phyloP scores from a whole-genome alignment of 495 filamentous ascomycete genomes.

The Annulohypoxylon bovei region DNA sequence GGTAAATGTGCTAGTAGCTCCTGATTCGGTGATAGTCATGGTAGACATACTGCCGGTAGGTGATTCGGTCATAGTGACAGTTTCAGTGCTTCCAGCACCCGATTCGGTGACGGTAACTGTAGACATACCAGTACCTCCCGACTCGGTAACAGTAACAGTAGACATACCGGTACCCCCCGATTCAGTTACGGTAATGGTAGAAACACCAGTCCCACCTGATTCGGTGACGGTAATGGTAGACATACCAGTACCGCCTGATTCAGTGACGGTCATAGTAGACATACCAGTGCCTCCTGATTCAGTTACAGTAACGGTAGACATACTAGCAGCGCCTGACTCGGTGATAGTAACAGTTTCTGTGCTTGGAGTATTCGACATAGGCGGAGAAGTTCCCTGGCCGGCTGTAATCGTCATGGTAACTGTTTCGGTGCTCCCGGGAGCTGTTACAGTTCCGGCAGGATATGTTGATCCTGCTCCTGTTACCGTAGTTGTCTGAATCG shows the following conservation, averaged over 20 bases:
- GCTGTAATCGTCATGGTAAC: neutral
- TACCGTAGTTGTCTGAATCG: neutral
- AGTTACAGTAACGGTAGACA: neutral
- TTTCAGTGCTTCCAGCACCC: neutral
- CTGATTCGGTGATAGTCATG: neutral
- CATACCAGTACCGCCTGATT: neutral
- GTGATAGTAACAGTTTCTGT: neutral
- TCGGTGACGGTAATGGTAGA: neutral
- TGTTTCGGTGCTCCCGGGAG: neutral
- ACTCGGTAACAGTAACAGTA: neutral
- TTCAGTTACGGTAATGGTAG: neutral
- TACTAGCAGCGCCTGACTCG: neutral
- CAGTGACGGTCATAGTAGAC: neutral
- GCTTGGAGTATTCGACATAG: neutral
- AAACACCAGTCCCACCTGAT: neutral
- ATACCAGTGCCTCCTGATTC: neutral
- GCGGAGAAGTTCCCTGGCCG: slow-evolving; percentile 5
- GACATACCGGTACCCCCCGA: neutral
- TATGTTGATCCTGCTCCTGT: neutral
- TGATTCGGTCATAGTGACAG: neutral
- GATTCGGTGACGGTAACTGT: neutral
- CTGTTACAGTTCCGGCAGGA: neutral
- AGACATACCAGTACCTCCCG: neutral
- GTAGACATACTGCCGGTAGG: neutral
- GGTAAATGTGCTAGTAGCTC: slow-evolving; percentile 5